A percentile compares a stretch with the other conserved stretches of the same genome.
Conservation (phyloP, 2,329 filamentous ascomycete genomes). For the Cyphellophora europaea region DNA sequence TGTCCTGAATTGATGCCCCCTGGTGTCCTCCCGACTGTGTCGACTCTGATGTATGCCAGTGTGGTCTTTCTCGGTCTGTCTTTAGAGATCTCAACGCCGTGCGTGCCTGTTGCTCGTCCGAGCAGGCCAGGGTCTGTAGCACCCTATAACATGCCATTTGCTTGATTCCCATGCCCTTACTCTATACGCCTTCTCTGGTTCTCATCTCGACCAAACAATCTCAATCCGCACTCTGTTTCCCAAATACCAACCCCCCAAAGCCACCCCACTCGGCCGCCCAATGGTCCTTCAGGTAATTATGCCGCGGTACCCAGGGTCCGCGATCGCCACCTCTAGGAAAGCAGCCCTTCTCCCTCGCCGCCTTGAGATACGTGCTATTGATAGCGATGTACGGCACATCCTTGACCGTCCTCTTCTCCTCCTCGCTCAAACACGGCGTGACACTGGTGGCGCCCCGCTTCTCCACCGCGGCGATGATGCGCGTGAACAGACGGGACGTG, state of each 20-base stretch:
- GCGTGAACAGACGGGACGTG: constrained; percentile 29
- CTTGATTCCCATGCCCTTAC: too few species aligned
- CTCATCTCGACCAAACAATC: too few species aligned
- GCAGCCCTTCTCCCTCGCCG: constrained; percentile 19
- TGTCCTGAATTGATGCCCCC: too few species aligned
- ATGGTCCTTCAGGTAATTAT: constrained; percentile 29
- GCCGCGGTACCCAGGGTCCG: constrained; percentile 30
- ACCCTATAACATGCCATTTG: too few species aligned
- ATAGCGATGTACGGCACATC: constrained; percentile 25
- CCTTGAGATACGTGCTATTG: constrained; percentile 31
- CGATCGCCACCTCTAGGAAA: constrained; percentile 30
- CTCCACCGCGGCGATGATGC: constrained; percentile 23
- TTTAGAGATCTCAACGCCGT: too few species aligned
- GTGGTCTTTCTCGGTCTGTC: too few species aligned
- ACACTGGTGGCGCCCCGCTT: constrained; percentile 11
- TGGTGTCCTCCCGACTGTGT: too few species aligned
- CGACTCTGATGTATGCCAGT: too few species aligned
- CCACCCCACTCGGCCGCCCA: constrained; percentile 28
- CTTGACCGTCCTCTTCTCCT: constrained; percentile 4
- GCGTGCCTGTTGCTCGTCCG: too few species aligned
- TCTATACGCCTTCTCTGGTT: too few species aligned
- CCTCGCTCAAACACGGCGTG: constrained; percentile 7
- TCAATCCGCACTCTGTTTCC: neutral
- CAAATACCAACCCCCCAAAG: constrained; percentile 4
- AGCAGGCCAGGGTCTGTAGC: too few species aligned